Percentiles rank a stretch among this genome's conserved stretches.
phyloP scores from a whole-genome alignment of 768 basidiomycete species.

The Kwoniella mangroviensis region DNA sequence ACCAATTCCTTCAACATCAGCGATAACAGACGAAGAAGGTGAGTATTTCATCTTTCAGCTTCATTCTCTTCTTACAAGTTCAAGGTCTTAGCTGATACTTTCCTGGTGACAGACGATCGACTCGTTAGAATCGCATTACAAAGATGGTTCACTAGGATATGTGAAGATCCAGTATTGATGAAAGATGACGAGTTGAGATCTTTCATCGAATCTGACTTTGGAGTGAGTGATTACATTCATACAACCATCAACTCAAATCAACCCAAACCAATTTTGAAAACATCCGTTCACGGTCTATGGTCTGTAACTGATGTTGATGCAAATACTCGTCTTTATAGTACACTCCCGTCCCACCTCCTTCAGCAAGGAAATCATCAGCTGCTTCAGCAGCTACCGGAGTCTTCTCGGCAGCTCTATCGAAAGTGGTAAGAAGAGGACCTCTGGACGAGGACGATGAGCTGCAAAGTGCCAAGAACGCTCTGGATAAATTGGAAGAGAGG shows the following conservation, averaged over 20 bases:
- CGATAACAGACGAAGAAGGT: conserved; percentile 92
- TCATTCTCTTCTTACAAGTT: neutral
- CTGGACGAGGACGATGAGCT: conserved; percentile 95
- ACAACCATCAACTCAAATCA: too few species aligned
- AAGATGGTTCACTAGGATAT: conserved; percentile 89
- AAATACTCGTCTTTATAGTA: conserved; percentile 43
- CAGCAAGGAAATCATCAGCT: conserved; percentile 33
- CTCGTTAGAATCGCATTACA: conserved; percentile 93
- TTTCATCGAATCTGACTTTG: conserved; percentile 97
- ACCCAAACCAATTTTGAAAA: too few species aligned
- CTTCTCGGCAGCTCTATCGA: conserved; percentile 48
- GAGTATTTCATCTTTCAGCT: conserved; percentile 10
- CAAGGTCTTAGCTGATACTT: conserved; percentile 10
- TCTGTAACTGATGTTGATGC: neutral
- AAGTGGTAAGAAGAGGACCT: conserved; percentile 64
- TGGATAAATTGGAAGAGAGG: conserved; percentile 87
- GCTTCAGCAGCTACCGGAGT: conserved; percentile 45
- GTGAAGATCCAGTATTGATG: conserved; percentile 85
- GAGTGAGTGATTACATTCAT: conserved; percentile 59
- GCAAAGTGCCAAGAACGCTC: conserved; percentile 83
- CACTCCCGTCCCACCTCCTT: conserved; percentile 49
- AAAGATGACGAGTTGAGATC: conserved; percentile 90
- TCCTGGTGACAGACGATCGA: conserved; percentile 80
- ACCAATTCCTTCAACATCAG: conserved; percentile 94
- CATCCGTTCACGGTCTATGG: too few species aligned